Conservation (phyloP, 176 grass and related monocot species). For the Triticum timopheevii region DNA sequence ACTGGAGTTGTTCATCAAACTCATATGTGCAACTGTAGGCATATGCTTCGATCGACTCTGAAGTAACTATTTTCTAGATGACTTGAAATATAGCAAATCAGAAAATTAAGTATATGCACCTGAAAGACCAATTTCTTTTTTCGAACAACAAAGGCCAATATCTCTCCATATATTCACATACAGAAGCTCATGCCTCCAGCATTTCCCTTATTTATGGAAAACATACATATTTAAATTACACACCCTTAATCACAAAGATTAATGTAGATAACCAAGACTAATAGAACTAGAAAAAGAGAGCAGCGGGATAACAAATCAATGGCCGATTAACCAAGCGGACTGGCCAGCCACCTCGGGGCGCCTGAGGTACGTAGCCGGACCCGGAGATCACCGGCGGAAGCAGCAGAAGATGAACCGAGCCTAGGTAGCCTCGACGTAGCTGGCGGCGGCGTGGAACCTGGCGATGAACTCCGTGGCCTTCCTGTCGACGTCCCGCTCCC, state of each 20-base stretch:
- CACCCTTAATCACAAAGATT: slow-evolving; percentile 14
- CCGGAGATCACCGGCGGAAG: not conserved
- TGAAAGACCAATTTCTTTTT: not conserved
- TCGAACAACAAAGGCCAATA: not conserved
- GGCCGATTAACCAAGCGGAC: slow-evolving; percentile 19
- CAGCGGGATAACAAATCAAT: not conserved
- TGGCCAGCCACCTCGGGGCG: not conserved
- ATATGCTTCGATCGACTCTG: too few species aligned
- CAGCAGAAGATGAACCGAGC: not conserved
- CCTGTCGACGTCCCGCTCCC: slow-evolving; percentile 68
- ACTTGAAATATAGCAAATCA: not conserved
- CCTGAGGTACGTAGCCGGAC: not conserved
- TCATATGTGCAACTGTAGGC: too few species aligned
- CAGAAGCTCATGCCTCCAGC: not conserved
- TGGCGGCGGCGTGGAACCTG: slow-evolving; percentile 32
- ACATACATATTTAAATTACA: slow-evolving; percentile 9
- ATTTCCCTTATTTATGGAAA: slow-evolving; percentile 24
- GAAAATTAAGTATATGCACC: not conserved
- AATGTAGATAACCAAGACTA: not conserved
- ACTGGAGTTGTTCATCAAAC: too few species aligned
- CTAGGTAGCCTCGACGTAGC: slow-evolving; percentile 5
- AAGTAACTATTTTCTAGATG: not conserved
- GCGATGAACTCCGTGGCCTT: slow-evolving; percentile 52
- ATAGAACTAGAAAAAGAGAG: not conserved
- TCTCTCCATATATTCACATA: not conserved